Evolutionary conservation across 768 basidiomycete species (phyloP).

Genomic region (Daedaleopsis sinensis): DNA sequence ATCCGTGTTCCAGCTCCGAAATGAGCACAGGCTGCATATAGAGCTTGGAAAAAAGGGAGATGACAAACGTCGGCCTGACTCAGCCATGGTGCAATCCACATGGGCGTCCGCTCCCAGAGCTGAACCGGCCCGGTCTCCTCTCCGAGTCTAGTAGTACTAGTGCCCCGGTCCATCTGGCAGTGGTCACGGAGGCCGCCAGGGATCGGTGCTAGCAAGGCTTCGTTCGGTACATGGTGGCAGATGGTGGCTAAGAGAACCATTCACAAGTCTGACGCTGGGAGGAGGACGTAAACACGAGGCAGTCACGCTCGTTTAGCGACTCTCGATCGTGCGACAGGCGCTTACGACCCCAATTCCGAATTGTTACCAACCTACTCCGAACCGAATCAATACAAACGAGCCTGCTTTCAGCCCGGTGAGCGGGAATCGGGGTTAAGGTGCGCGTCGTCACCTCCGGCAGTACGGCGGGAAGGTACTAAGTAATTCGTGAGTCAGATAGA

Average conservation of each 20-base stretch:
- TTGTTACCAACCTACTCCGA: background rate
- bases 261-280: constrained; percentile 7
- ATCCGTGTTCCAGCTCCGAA: constrained; percentile 1
- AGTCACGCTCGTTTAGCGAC: background rate
- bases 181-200: too few relatives aligned
- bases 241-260: constrained; percentile 3
- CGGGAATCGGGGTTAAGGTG: too few relatives aligned
- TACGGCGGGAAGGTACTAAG: too few relatives aligned
- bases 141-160: too few relatives aligned
- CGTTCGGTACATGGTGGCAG: background rate
- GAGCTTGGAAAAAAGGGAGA: constrained; percentile 14
- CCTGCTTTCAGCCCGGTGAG: too few relatives aligned
- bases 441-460: too few relatives aligned
- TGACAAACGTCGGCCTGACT: constrained; percentile 20
- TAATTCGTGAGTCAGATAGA: too few relatives aligned
- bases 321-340: background rate
- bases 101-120: background rate
- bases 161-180: too few relatives aligned
- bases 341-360: background rate
- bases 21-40: constrained; percentile 11
- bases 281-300: constrained; percentile 14
- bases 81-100: constrained; percentile 23
- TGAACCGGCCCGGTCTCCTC: constrained; percentile 16
- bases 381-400: background rate
- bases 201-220: background rate